Base-by-base conservation (phyloP, 148 eudicot species). In the Fagopyrum homotropicum region DNA sequence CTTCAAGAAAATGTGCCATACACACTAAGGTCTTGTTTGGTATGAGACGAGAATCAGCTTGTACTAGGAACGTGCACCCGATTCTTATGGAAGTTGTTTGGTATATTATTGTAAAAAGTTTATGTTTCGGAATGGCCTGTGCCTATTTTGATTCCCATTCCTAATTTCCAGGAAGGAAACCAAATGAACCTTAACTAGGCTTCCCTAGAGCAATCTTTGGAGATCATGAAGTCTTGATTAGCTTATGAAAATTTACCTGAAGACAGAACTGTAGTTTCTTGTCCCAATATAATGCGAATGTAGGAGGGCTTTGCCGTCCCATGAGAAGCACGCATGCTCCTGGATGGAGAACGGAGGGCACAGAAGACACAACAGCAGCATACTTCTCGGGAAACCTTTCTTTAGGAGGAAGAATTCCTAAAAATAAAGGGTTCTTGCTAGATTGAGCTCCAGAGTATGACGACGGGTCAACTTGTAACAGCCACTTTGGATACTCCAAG, bases 301-400 rank as follows among this genome's bases (percentile, higher is more conserved):
- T 61, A 8, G 97, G 98, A 45, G 98, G 92, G 60, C 80, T 80
- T 83, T 87, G 88, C 81, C 85, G 86, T 75, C 93, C 93, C 77
- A 91, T 82, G 52, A 90, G 89, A 51, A 94, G 79, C 47, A 94
- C 72, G 81, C 91, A 87, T 49, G 98, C 96, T 76, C 98, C 98
- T 2, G 97, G 98, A 80, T 94, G 97, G 72, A 94, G 85, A 75
- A 78, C 83, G 73, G 89, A 84, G 45, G 98, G 98, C 51, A 88
- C 88, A 79, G 87, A 87, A 63, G 96, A 90, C 72, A 92, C 70
- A 60, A 89, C 84, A 76, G 97, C 98, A 72, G 90, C 43, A 80
- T 94, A 94, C 80, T 94, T 94, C 75, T 94, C 98, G 14, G 97
- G 97, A 69, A 90, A 91, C 79, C 93, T 85, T 75, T 92, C 98